Base-by-base conservation (phyloP, 2,329 filamentous ascomycete genomes). In the Trichoderma polysporum region DNA sequence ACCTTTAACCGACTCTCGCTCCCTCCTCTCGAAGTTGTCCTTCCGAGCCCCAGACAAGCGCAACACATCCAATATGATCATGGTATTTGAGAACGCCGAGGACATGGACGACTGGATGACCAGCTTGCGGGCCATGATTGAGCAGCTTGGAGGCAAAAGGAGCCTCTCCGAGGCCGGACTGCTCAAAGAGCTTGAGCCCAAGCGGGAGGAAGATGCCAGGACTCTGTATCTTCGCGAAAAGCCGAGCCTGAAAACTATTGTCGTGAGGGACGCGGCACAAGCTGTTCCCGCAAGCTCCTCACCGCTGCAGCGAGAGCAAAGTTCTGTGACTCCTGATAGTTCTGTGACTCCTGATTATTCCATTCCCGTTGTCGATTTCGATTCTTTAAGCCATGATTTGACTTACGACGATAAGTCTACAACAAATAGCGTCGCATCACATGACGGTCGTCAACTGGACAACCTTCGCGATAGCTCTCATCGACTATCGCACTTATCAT, bases 81-180 rank as follows among this genome's bases (percentile, higher is more conserved):
- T 95, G 75, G 87, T 94, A 0, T 88, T 94, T 69, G 87, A 92
- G 61, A 87, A 81, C 68, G 88, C 90, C 2, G 87, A 90, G 69
- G 88, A 91, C 52, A 91, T 94, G 90, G 89, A 93, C 68, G 79
- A 81, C 50, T 95, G 92, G 92, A 87, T 94, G 75, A 83, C 84
- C 1, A 82, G 84, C 0, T 79, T 94, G 33, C 85, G 91, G 45
- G 84, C 84, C 64, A 88, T 91, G 73, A 93, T 94, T 60, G 88
- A 92, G 71, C 81, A 82, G 6, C 78, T 91, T 8, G 90, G 90
- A 31, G 91, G 91, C 19, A 90, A 86, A 79, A 89, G 86, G 75
- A 82, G 83, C 65, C 75, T 86, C 27, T 85, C 87, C 0, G 88
- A 90, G 73, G 88, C 85, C 4, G 88, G 86, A 45, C 82, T 79